Percentiles rank a stretch among this genome's conserved stretches.
These are phyloP conservation scores for Nannochloropsis oceanica DNA, from an alignment of 108 stramenopile genomes.

Conservation along the genomic window DNA sequence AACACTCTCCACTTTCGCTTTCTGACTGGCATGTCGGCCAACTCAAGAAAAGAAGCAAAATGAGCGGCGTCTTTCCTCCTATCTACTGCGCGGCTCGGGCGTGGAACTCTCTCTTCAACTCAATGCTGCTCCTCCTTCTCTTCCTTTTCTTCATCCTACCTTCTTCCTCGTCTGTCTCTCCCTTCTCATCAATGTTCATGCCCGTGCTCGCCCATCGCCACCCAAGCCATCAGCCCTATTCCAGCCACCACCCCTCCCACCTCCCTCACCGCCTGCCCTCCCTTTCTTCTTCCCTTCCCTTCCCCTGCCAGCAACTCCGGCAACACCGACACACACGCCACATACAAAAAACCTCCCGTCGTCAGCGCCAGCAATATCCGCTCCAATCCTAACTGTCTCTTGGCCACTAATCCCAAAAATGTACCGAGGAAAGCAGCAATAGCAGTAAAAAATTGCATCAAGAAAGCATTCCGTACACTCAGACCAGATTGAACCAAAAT, in stretches of 20 bases:
- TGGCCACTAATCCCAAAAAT: constrained; percentile 24
- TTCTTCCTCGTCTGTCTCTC: no score
- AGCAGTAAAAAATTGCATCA: constrained; percentile 33
- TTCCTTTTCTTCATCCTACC: no score
- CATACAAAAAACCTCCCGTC: constrained; percentile 36
- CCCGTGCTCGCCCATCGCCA: constrained; percentile 13
- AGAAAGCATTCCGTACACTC: constrained; percentile 28
- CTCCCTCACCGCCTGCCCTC: constrained; percentile 12
- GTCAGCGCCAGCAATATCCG: constrained; percentile 21
- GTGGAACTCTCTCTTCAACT: no score
- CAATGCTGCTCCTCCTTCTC: no score
- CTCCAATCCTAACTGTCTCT: constrained; percentile 7
- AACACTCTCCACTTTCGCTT: no score
- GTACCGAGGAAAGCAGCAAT: constrained; percentile 32
- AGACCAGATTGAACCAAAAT: constrained; percentile 32
- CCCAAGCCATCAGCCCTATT: constrained; percentile 27
- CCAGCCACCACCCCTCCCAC: constrained; percentile 22
- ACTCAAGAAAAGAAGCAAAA: no score
- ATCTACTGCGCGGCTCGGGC: no score
- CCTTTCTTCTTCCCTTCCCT: background rate
- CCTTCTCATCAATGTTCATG: background rate
- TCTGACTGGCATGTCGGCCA: no score
- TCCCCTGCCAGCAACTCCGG: constrained; percentile 15
- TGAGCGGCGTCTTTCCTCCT: no score
- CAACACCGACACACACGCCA: constrained; percentile 30